phyloP scores from a whole-genome alignment of 2,329 filamentous ascomycete species.

The Colletotrichum melonis region DNA sequence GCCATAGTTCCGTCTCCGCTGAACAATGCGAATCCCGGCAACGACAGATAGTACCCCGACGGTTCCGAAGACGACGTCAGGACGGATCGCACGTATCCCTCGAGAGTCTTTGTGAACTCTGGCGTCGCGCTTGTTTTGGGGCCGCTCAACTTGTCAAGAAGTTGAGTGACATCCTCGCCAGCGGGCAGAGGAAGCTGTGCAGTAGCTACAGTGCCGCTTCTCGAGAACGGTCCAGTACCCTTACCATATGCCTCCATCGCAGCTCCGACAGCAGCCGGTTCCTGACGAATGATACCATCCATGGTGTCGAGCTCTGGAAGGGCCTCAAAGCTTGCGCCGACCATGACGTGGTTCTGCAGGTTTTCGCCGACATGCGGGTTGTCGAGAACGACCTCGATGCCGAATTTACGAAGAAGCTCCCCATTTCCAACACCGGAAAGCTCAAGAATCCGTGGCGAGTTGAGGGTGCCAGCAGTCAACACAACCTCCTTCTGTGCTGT shows the following conservation, averaged over 20 bases:
- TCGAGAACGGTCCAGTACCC: slow-evolving; percentile 38
- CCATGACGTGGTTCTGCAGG: slow-evolving; percentile 48
- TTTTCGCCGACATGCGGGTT: slow-evolving; percentile 52
- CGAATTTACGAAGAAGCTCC: slow-evolving; percentile 45
- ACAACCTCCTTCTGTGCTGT: slow-evolving; percentile 53
- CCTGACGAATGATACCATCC: slow-evolving; percentile 38
- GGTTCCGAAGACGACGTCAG: slow-evolving; percentile 32
- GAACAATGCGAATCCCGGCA: slow-evolving; percentile 35
- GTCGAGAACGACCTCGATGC: slow-evolving; percentile 46
- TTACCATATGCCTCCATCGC: slow-evolving; percentile 40
- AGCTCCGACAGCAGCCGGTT: slow-evolving; percentile 33
- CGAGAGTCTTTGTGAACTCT: slow-evolving; percentile 21
- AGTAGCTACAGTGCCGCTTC: slow-evolving; percentile 36
- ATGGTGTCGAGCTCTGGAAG: slow-evolving; percentile 38
- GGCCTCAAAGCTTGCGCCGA: slow-evolving; percentile 40
- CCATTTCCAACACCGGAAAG: slow-evolving; percentile 53
- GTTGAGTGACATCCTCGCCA: slow-evolving; percentile 46
- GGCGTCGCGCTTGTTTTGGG: slow-evolving; percentile 23
- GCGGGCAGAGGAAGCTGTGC: slow-evolving; percentile 40
- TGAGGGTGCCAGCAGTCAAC: slow-evolving; percentile 53
- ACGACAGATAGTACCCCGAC: slow-evolving; percentile 35
- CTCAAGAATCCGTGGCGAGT: slow-evolving; percentile 56
- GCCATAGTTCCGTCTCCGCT: slow-evolving; percentile 31
- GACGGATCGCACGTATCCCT: slow-evolving; percentile 32
- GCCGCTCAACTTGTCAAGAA: slow-evolving; percentile 19